phyloP scores from a whole-genome alignment of 441 rosid species.

The Adansonia gregorii region DNA sequence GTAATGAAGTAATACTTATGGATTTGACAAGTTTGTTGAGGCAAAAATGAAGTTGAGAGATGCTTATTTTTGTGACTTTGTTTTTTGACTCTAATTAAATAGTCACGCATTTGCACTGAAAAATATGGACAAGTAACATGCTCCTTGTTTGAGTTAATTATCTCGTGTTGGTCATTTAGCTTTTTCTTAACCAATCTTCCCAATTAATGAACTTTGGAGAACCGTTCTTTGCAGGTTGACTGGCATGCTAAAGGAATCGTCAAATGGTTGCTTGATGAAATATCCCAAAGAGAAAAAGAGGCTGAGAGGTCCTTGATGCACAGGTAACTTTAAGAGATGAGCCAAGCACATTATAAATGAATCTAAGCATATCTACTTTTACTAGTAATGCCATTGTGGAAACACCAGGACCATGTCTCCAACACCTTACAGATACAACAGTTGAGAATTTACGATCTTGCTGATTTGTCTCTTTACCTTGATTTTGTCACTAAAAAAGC shows the following conservation, averaged over 20 bases:
- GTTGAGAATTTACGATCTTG: conserved; percentile 15
- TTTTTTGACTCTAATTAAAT: neutral
- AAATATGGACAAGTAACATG: neutral
- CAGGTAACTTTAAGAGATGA: conserved; percentile 48
- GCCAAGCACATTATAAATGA: conserved; percentile 20
- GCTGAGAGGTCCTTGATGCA: conserved; percentile 80
- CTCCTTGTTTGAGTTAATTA: conserved; percentile 3
- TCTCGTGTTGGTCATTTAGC: neutral
- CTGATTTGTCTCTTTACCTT: conserved; percentile 18
- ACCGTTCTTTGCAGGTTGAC: conserved; percentile 37
- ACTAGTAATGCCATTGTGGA: neutral
- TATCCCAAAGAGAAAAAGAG: conserved; percentile 60
- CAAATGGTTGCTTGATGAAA: conserved; percentile 74
- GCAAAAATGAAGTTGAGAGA: neutral
- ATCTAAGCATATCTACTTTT: neutral
- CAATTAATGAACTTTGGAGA: conserved; percentile 6
- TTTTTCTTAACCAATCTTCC: neutral
- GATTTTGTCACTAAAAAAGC: neutral
- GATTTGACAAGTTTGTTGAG: neutral
- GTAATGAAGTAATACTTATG: neutral
- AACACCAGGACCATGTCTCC: neutral
- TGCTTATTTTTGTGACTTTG: conserved; percentile 13
- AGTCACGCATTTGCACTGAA: conserved; percentile 10
- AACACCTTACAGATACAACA: conserved; percentile 3
- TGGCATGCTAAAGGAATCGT: conserved; percentile 45